These are phyloP conservation scores for Backusella tuberculispora DNA, from an alignment of 192 early-diverging fungal species.

Conservation along the genomic window DNA sequence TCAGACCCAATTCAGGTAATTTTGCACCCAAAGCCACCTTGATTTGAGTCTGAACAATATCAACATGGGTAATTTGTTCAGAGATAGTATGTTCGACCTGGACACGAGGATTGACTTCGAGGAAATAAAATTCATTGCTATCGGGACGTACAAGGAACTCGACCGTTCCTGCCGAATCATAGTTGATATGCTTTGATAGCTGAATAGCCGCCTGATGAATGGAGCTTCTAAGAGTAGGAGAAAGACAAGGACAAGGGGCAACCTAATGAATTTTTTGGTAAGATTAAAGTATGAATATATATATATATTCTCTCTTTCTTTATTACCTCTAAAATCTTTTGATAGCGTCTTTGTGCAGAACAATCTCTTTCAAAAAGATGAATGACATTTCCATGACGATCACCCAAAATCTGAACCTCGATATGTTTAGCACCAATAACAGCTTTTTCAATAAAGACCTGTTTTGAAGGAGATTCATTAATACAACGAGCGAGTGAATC, in stretches of 20 bases:
- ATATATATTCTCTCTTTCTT: constrained; percentile 33
- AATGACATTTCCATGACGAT: constrained; percentile 81
- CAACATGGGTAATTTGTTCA: constrained; percentile 88
- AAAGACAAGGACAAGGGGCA: constrained; percentile 62
- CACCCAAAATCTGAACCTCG: constrained; percentile 94
- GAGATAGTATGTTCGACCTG: constrained; percentile 98
- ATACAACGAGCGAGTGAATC: constrained; percentile 78
- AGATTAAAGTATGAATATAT: neutral
- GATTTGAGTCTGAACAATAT: constrained; percentile 72
- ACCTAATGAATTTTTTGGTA: constrained; percentile 19
- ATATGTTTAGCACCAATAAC: constrained; percentile 83
- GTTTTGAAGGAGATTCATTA: constrained; percentile 87
- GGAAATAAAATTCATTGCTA: constrained; percentile 86
- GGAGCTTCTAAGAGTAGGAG: constrained; percentile 61
- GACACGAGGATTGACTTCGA: constrained; percentile 95
- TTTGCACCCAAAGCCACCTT: constrained; percentile 29
- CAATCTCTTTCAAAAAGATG: constrained; percentile 95
- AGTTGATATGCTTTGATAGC: constrained; percentile 83
- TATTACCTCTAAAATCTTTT: constrained; percentile 92
- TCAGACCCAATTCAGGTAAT: constrained; percentile 51
- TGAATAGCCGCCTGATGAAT: constrained; percentile 85
- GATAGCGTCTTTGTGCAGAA: constrained; percentile 89
- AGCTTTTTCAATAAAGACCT: constrained; percentile 89
- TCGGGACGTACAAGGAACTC: constrained; percentile 91
- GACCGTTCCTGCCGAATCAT: constrained; percentile 93